phyloP scores from a whole-genome alignment of 2,329 filamentous ascomycete genomes.

The Neoscytalidium dimidiatum region DNA sequence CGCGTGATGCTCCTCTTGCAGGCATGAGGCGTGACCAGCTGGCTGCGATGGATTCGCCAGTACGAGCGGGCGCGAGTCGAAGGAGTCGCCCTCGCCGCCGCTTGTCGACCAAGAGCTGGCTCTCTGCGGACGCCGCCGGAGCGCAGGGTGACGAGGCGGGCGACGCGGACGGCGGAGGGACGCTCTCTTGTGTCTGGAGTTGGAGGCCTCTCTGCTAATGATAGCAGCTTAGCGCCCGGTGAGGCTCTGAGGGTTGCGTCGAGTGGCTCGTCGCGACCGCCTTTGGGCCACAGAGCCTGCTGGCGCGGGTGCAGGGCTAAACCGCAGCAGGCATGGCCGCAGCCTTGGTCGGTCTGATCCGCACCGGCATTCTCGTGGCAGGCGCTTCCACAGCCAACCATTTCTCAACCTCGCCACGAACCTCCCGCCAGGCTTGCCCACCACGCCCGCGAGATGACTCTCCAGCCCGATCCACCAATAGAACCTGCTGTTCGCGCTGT shows the following conservation, averaged over 20 bases:
- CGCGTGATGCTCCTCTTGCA: background rate
- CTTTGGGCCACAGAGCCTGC: background rate
- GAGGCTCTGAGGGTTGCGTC: slow-evolving; percentile 5
- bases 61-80: background rate
- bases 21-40: background rate
- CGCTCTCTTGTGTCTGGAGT: background rate
- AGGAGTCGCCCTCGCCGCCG: background rate
- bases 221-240: slow-evolving; percentile 16
- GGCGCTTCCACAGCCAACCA: slow-evolving; percentile 36
- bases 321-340: background rate
- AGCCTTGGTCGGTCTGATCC: slow-evolving; percentile 8
- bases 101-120: background rate
- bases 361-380: slow-evolving; percentile 17
- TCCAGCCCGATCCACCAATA: slow-evolving; percentile 13
- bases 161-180: slow-evolving; percentile 3
- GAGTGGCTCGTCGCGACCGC: slow-evolving; percentile 4
- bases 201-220: slow-evolving; percentile 9
- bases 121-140: background rate
- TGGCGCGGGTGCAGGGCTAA: background rate
- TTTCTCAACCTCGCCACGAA: slow-evolving; percentile 16
- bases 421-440: slow-evolving; percentile 2
- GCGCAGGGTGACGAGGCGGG: slow-evolving; percentile 4
- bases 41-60: slow-evolving; percentile 4
- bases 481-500: background rate
- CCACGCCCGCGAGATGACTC: slow-evolving; percentile 4